Base-by-base conservation (phyloP, 495 filamentous ascomycete genomes). In the Podospora bellae-mahoneyi region DNA sequence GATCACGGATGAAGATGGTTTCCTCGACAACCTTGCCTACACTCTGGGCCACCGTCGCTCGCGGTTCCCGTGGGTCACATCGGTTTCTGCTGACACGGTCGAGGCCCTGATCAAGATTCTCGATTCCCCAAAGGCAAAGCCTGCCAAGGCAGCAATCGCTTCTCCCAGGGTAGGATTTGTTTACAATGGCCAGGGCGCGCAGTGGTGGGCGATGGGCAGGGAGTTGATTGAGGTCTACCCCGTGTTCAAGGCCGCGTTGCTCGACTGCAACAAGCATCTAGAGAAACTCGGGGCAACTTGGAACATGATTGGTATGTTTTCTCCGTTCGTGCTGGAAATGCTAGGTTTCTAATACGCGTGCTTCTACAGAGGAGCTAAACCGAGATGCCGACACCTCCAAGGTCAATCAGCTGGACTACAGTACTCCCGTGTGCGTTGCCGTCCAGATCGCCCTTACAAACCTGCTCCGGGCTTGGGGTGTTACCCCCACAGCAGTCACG, bases 161-260 rank as follows among this genome's bases (percentile, higher is more conserved):
- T 48, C 39, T 48, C 70, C 71, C 0, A 67, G 72, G 5, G 26
- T 78, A 15, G 73, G 73, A 18, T 79, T 80, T 58, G 71, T 82
- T 15, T 82, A 79, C 64, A 82, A 78, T 0, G 81, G 82, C 13
- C 82, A 84, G 55, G 83, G 83, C 1, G 83, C 84, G 5, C 82
- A 87, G 60, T 88, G 83, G 83, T 68, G 78, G 69, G 79, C 78
- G 5, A 87, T 88, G 86, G 85, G 85, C 0, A 76, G 80, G 2
- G 82, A 84, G 66, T 75, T 87, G 0, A 70, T 80, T 39, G 67
- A 73, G 5, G 66, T 44, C 9, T 78, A 79, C 56, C 74, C 75
- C 0, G 70, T 73, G 4, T 79, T 77, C 68, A 72, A 71, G 27
- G 62, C 65, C 0, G 67, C 75, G 0, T 48, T 81, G 27, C 30